phyloP scores from a whole-genome alignment of 768 basidiomycete genomes.

The Naganishia friedmannii region DNA sequence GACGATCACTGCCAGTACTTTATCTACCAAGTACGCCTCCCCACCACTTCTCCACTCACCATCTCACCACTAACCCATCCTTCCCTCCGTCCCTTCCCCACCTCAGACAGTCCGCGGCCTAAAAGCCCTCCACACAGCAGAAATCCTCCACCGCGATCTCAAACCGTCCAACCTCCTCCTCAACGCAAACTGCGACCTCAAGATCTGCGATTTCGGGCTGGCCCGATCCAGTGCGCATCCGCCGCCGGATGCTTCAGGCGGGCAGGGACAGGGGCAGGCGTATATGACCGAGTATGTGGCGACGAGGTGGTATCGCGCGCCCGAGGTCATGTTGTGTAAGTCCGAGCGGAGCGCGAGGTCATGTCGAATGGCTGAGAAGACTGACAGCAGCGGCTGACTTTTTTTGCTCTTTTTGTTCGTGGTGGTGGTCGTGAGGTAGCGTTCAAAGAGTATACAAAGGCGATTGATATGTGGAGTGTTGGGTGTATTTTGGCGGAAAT shows the following conservation, averaged over 20 bases:
- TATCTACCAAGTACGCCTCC: constrained; percentile 57
- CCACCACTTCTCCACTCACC: not conserved
- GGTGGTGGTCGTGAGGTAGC: constrained; percentile 16
- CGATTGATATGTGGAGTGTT: constrained; percentile 56
- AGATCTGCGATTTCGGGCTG: constrained; percentile 81
- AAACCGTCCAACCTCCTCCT: constrained; percentile 55
- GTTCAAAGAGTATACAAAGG: constrained; percentile 57
- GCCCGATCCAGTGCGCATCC: constrained; percentile 58
- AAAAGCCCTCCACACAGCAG: constrained; percentile 92
- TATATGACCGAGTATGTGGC: constrained; percentile 88
- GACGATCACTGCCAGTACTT: constrained; percentile 93
- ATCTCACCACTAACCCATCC: not conserved
- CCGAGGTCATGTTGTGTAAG: constrained; percentile 57
- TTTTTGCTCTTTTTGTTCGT: not conserved
- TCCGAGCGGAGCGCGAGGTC: not conserved
- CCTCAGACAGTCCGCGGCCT: constrained; percentile 87
- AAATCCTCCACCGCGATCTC: constrained; percentile 63
- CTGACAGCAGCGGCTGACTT: not conserved
- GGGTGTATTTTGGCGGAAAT: constrained; percentile 51
- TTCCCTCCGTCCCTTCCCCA: not conserved
- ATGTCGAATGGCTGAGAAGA: too few species aligned
- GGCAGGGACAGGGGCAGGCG: constrained; percentile 62
- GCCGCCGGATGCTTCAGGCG: constrained; percentile 41
- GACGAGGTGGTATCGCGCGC: constrained; percentile 67
- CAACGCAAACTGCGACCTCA: constrained; percentile 55